A percentile compares a stretch with the other conserved stretches of the same genome.
phyloP scores from a whole-genome alignment of 352 stramenopile genomes.

The Lagenidium sp. region DNA sequence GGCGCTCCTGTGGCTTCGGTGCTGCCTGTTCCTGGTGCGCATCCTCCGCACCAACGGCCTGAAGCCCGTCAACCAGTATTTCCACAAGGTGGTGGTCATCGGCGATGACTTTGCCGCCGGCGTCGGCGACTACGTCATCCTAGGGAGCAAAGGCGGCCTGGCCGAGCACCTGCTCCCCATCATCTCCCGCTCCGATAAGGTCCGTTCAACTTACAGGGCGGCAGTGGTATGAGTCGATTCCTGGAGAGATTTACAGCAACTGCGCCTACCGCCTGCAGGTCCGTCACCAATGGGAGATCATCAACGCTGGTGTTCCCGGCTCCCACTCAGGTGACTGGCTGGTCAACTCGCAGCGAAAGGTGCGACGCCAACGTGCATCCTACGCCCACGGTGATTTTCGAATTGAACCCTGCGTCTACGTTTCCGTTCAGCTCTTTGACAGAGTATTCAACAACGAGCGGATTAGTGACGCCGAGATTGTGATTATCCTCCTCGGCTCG shows the following conservation, averaged over 20 bases:
- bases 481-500: conserved; percentile 74
- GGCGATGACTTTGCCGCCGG: conserved; percentile 79
- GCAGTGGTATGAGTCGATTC: background rate
- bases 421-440: conserved; percentile 69
- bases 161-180: conserved; percentile 43
- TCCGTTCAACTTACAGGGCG: conserved; percentile 4
- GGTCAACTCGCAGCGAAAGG: conserved; percentile 49
- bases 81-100: conserved; percentile 80
- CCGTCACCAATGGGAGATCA: conserved; percentile 71
- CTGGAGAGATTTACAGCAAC: background rate
- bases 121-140: conserved; percentile 66
- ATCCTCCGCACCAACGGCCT: conserved; percentile 33
- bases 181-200: conserved; percentile 49
- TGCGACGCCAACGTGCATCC: no score
- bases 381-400: no score
- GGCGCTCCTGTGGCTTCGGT: conserved; percentile 55
- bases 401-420: no score
- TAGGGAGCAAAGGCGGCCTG: conserved; percentile 35
- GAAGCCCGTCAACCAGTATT: conserved; percentile 48
- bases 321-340: conserved; percentile 58
- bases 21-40: conserved; percentile 44
- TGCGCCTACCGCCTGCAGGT: conserved; percentile 41
- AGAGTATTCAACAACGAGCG: conserved; percentile 44
- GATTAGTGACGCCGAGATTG: conserved; percentile 62
- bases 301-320: conserved; percentile 63